Evolutionary conservation across 495 filamentous ascomycete species (phyloP), one percentile per base, ranked within the genome.

Genomic region (Neurospora tetraspora): DNA sequence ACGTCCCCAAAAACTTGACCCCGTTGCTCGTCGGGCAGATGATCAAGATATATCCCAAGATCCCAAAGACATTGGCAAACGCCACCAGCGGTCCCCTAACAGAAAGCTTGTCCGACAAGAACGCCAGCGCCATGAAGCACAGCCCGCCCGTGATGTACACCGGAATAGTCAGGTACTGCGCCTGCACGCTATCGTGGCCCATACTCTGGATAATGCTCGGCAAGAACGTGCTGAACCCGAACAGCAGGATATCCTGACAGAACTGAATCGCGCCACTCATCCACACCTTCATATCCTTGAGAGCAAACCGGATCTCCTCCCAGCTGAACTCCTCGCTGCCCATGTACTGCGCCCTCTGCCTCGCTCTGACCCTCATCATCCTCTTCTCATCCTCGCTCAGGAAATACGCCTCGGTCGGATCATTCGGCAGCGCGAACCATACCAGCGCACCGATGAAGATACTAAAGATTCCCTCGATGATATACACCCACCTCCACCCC

Each of bases 401-500:
- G 71, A 88, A 88, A 74, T 86, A 79, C 12, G 82, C 81, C 0
- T 78, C 79, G 1, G 73, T 69, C 0, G 88, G 88, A 36, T 85
- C 89, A 68, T 89, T 87, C 39, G 85, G 83, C 20, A 91, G 82
- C 7, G 73, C 73, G 79, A 92, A 93, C 39, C 88, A 91, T 9
- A 86, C 83, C 2, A 93, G 39, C 39, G 86, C 68, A 5, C 31
- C 91, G n/a, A 93, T 83, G 23, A 93, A 78, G 65, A 86, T 86
- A 18, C 93, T 95, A 53, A 93, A 4, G 4, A 94, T 82, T 0
- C 93, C 93, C 77, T 94, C 92, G 34, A 92, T 83, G 71, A 88
- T 85, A 78, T 92, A 93, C 36, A 94, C 92, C 92, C 92, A 94
- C 5, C 89, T 84, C 92, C 92, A 94, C 2, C 91, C 91, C 0